phyloP scores from a whole-genome alignment of 345 rosid genomes.

The Cardamine chenopodiifolia region DNA sequence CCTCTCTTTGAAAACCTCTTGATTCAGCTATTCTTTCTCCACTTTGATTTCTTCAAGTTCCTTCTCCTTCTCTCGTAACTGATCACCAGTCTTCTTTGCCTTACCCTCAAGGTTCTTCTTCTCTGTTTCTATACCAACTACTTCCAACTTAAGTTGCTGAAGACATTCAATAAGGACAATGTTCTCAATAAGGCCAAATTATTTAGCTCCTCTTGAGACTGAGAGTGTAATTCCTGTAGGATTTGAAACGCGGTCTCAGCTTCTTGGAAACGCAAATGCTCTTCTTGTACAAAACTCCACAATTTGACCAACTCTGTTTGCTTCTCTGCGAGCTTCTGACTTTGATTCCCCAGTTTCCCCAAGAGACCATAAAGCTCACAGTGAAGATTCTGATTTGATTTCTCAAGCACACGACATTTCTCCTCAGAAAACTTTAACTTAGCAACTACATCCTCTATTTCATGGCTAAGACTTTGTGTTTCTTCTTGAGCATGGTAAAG shows the following conservation, averaged over 20 bases:
- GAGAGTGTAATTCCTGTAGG: slow-evolving; percentile 83
- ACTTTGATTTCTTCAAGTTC: slow-evolving; percentile 51
- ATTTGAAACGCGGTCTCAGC: slow-evolving; percentile 99
- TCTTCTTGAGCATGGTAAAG: slow-evolving; percentile 64
- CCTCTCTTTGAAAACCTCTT: slow-evolving; percentile 51
- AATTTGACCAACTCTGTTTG: slow-evolving; percentile 81
- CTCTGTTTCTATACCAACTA: slow-evolving; percentile 51
- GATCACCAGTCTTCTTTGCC: slow-evolving; percentile 38
- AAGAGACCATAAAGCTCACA: slow-evolving; percentile 64
- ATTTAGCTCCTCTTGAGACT: slow-evolving; percentile 90
- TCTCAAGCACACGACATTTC: slow-evolving; percentile 73
- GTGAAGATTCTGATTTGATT: slow-evolving; percentile 74
- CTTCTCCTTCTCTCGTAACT: slow-evolving; percentile 48
- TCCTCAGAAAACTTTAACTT: slow-evolving; percentile 82
- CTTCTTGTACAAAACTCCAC: slow-evolving; percentile 88
- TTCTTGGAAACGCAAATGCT: slow-evolving; percentile 78
- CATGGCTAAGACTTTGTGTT: slow-evolving; percentile 59
- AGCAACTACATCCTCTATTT: slow-evolving; percentile 61
- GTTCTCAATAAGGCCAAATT: slow-evolving; percentile 72
- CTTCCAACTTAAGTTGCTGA: slow-evolving; percentile 62
- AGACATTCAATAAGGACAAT: slow-evolving; percentile 61
- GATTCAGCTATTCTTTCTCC: slow-evolving; percentile 53
- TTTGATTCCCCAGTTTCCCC: slow-evolving; percentile 67
- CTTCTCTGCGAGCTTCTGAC: slow-evolving; percentile 74
- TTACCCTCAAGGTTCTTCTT: slow-evolving; percentile 53